Percentiles rank a stretch among this genome's conserved stretches.
phyloP scores from a whole-genome alignment of 352 stramenopile genomes.

The Phytophthora nicotianae region DNA sequence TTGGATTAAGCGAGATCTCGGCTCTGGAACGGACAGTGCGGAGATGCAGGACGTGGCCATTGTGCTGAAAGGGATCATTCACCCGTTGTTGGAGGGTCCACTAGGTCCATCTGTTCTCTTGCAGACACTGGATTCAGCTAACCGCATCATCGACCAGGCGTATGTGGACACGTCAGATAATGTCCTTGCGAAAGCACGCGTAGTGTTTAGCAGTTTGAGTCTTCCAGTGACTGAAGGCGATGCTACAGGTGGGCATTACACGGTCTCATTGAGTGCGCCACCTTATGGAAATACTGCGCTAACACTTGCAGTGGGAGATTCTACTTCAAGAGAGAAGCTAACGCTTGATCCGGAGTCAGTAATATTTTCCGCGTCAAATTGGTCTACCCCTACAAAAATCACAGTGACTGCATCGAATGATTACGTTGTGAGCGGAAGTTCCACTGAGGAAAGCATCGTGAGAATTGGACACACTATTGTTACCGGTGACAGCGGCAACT shows the following conservation, averaged over 20 bases:
- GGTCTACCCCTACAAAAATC: constrained; percentile 37
- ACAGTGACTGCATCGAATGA: constrained; percentile 35
- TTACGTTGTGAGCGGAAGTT: constrained; percentile 26
- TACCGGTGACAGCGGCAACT: constrained; percentile 34
- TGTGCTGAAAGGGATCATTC: constrained; percentile 34
- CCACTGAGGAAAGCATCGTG: constrained; percentile 16
- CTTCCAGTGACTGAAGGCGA: constrained; percentile 39
- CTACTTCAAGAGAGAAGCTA: constrained; percentile 11
- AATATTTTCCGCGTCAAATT: constrained; percentile 52
- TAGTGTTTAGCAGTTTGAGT: constrained; percentile 40
- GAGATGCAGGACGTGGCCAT: constrained; percentile 42
- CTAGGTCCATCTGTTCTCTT: constrained; percentile 52
- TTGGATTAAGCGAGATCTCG: constrained; percentile 25
- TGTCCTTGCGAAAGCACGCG: constrained; percentile 43
- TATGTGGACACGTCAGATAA: constrained; percentile 43
- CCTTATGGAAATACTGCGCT: constrained; percentile 25
- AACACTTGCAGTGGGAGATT: constrained; percentile 30
- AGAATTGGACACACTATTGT: constrained; percentile 45
- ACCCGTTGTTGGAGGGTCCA: constrained; percentile 62
- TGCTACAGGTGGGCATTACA: constrained; percentile 34
- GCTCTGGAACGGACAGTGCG: constrained; percentile 20
- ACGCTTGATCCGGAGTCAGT: constrained; percentile 38
- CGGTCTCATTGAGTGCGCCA: constrained; percentile 49
- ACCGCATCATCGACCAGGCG: constrained; percentile 57
- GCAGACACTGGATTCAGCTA: constrained; percentile 50